Evolutionary conservation across 2,329 filamentous ascomycete species (phyloP), one percentile per base, ranked within the genome.

Genomic region (Nothomitra cinnamomea): DNA sequence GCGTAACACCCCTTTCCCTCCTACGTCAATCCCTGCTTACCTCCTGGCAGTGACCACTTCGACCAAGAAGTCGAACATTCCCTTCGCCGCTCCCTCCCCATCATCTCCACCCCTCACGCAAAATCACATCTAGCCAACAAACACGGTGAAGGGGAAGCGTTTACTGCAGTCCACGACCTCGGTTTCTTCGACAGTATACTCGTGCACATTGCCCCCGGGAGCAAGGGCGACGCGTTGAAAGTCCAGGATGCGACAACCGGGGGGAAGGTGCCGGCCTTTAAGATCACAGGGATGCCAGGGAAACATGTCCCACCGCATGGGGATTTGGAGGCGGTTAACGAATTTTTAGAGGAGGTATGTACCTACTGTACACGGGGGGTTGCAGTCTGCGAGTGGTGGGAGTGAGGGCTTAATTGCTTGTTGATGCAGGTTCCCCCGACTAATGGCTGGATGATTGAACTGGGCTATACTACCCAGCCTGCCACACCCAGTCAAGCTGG

Each of bases 391-490:
- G 35, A 45, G 17, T 5, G 41, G 4, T 45, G 41, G 17, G 4
- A 13, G 17, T 45, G 22, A 45, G 13, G 4, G 17, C 17, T 45
- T 13, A 45, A 4, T 19, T 45, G 13, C 41, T 41, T 41, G 15
- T 41, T 13, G 13, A 45, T 45, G 41, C 28, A 57, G 52, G 72
- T 82, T 2, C 80, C 80, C 3, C 80, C 79, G 1, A 81, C 76
- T 1, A 83, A 82, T 60, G 79, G 80, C 32, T 83, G 79, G 78
- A 75, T 83, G 66, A 56, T 83, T 2, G 79, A 83, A 62, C 65
- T 83, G 8, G 79, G 79, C 1, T 71, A 50, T 32, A 22, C 25
- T 10, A 17, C 47, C 5, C 19, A 19, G 13, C 13, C 13, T 4
- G 17, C 41, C 17, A 19, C 4, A 45, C 13, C 41, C 41, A 19